These are phyloP conservation scores for Tephrocybe rancida DNA, from an alignment of 768 basidiomycete species.

Conservation along the genomic window DNA sequence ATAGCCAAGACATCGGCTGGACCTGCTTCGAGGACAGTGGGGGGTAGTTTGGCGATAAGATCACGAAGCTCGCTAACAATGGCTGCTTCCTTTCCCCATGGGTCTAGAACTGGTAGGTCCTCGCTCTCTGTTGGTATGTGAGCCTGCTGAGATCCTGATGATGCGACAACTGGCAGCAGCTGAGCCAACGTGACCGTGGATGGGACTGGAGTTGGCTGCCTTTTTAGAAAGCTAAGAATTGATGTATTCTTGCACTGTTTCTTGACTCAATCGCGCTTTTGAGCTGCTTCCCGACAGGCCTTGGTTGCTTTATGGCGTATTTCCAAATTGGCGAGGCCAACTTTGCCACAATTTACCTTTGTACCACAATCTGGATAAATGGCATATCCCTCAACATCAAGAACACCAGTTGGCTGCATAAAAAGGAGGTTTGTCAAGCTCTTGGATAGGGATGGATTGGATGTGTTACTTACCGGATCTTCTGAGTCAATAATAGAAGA, in stretches of 20 bases:
- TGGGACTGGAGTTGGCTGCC: neutral
- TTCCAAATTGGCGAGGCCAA: conserved; percentile 20
- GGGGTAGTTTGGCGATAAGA: conserved; percentile 9
- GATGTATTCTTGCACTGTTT: conserved; percentile 12
- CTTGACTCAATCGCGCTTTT: conserved; percentile 15
- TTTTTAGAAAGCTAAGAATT: conserved; percentile 9
- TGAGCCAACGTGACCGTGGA: neutral
- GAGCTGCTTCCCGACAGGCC: conserved; percentile 13
- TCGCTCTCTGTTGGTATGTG: neutral
- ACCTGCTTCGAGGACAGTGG: conserved; percentile 12
- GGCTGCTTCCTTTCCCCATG: neutral
- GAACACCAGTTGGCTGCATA: conserved; percentile 2
- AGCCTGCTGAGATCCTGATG: too few relatives aligned
- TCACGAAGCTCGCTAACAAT: conserved; percentile 2
- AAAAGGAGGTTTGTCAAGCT: too few relatives aligned
- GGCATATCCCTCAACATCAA: conserved; percentile 15
- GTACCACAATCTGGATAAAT: conserved; percentile 22
- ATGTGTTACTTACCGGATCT: too few relatives aligned
- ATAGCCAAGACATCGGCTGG: conserved; percentile 7
- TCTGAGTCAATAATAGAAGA: too few relatives aligned
- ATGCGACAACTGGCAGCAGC: too few relatives aligned
- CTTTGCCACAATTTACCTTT: conserved; percentile 18
- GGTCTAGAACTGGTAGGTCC: neutral
- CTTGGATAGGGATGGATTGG: too few relatives aligned
- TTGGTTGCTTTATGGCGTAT: conserved; percentile 16